Evolutionary conservation across 257 asterid genomes (phyloP).

Genomic region (Oldenlandia corymbosa): DNA sequence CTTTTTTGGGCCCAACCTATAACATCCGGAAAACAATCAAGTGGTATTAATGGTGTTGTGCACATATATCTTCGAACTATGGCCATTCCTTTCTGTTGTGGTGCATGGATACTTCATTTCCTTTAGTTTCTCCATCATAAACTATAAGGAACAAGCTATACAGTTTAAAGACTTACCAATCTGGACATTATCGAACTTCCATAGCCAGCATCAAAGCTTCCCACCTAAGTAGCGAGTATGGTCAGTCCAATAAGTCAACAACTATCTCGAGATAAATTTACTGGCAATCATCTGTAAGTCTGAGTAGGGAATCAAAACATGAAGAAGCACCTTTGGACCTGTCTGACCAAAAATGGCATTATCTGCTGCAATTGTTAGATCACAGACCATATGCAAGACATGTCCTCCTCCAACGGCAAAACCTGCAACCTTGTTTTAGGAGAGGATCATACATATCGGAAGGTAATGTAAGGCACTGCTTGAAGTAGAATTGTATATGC

Average conservation of each 20-base stretch:
- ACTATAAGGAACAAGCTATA: neutral
- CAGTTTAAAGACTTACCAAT: slow-evolving; percentile 41
- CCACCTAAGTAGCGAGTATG: too few species aligned
- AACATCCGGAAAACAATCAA: neutral
- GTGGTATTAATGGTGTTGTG: neutral
- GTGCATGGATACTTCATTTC: neutral
- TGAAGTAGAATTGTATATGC: neutral
- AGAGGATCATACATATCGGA: slow-evolving; percentile 11
- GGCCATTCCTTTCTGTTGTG: too few species aligned
- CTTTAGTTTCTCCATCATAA: neutral
- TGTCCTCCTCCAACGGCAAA: slow-evolving; percentile 98
- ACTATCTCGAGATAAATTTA: neutral
- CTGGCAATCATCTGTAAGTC: neutral
- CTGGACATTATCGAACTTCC: slow-evolving; percentile 92
- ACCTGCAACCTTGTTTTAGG: slow-evolving; percentile 75
- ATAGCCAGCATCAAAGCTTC: slow-evolving; percentile 98
- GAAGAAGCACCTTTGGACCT: slow-evolving; percentile 76
- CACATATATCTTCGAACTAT: neutral
- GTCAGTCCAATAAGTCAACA: neutral
- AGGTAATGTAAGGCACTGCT: neutral
- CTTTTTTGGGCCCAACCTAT: slow-evolving; percentile 89
- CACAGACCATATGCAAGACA: slow-evolving; percentile 93
- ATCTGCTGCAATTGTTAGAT: slow-evolving; percentile 87
- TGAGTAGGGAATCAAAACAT: neutral
- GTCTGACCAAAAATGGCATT: slow-evolving; percentile 93